Base-by-base conservation (phyloP, 331 rosid genomes). In the Rhamnella rubrinervis region DNA sequence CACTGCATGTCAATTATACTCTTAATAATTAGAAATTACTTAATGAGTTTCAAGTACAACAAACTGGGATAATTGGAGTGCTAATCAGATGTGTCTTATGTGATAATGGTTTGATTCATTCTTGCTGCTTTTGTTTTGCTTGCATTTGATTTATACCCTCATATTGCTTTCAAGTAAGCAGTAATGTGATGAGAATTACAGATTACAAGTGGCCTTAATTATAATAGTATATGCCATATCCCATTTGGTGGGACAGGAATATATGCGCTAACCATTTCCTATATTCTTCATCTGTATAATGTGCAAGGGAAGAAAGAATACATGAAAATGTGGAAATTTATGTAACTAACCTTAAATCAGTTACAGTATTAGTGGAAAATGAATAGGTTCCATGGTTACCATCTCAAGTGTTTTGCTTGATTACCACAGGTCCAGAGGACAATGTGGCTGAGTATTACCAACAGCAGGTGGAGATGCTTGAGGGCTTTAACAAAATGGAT, bases 401-500 rank as follows among this genome's bases (percentile, higher is more conserved):
- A 12, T 19, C 38, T 66, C 17, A 21, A 12, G 39, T 67, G 35
- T 60, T 47, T 31, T 68, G 46, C 39, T 61, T 41, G 63, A 67
- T 83, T 75, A 65, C 58, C 69, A 75, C 87, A 95, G 97, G 87
- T 53, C 83, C 87, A 21, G 99, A 89, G 72, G 95, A 91, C 82
- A 67, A 85, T 61, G 86, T 95, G 82, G 99, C 99, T 0, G 96
- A 81, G 84, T 95, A 95, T 82, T 95, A 95, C 73, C 96, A 95
- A 80, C 99, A 95, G 75, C 99, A 95, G 75, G 92, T 87, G 16
- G 93, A 95, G 82, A 87, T 89, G 85, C 97, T 95, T 0, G 96
- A 95, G 86, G 97, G 97, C 35, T 91, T 95, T 79, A 91, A 63
- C 17, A 93, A 89, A 75, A 95, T 95, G 97, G 99, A 95, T 87